Base-by-base conservation (phyloP, 202 grass and related monocot genomes). In the Schoenoplectus tabernaemontani region DNA sequence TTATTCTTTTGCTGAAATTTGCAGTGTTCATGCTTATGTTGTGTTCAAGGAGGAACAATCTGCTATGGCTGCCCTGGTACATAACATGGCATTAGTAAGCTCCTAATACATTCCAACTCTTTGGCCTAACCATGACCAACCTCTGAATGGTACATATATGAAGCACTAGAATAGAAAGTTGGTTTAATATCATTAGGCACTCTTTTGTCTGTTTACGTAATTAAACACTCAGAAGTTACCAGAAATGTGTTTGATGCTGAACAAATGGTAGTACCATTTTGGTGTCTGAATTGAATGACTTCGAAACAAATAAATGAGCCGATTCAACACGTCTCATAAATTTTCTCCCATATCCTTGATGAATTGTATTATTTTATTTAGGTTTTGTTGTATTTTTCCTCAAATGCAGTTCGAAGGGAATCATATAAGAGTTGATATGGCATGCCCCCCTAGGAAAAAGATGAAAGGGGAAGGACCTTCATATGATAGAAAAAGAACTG, bases 11-110 rank as follows among this genome's bases (percentile, higher is more conserved):
- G 64, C 15, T 3, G n/a, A n/a, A 48, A 4, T 46, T 90, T 89
- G 74, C 85, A 99, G 96, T 86, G 83, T 99, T 38, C 84, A 99
- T 92, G 96, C 92, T 53, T 99, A 99, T 83, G 89, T 95, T 68
- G 96, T 99, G 39, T 99, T 99, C 79, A 91, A 93, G 86, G 90
- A 89, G 64, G 92, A 95, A 68, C 88, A 89, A 82, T 89, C 78
- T 20, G 85, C 91, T 4, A 80, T 28, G 10, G 12, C 90, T 67
- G 88, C 92, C 78, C 84, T 95, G 46, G 87, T 85, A 69, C 89
- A 88, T 77, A 99, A 99, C 83, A 99, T 99, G 96, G 82, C 88
- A 82, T 24, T 84, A 88, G 96, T 99, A 46, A 0, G 76, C 67
- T 64, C 46, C 20, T 38, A 9, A 54, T 23, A 56, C 4, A 43